These are phyloP conservation scores for Chrysosporium queenslandicum DNA, from an alignment of 2,329 filamentous ascomycete species.

Conservation along the genomic window DNA sequence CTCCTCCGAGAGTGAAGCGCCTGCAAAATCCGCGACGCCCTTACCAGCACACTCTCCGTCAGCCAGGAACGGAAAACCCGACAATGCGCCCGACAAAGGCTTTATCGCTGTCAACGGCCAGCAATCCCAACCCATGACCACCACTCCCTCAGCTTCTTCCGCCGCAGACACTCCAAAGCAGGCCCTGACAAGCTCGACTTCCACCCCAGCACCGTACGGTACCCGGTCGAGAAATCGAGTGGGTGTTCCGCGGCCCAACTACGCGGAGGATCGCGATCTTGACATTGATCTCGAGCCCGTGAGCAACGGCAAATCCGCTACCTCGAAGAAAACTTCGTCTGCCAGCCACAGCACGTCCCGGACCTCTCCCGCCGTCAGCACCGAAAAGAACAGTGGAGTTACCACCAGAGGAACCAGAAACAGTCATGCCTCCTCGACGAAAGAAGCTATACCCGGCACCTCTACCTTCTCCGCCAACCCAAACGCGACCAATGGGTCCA, in stretches of 20 bases:
- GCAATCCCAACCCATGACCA: slow-evolving; percentile 37
- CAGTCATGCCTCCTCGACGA: slow-evolving; percentile 26
- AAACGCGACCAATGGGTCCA: slow-evolving; percentile 44
- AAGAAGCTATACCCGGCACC: slow-evolving; percentile 47
- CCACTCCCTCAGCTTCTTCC: slow-evolving; percentile 34
- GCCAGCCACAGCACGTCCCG: slow-evolving; percentile 23
- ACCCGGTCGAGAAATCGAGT: slow-evolving; percentile 87
- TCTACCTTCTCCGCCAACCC: slow-evolving; percentile 48
- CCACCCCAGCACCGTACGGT: slow-evolving; percentile 63
- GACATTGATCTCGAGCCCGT: slow-evolving; percentile 74
- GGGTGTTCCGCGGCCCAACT: slow-evolving; percentile 67
- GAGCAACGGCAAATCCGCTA: slow-evolving; percentile 23
- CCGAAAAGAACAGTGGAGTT: slow-evolving; percentile 32
- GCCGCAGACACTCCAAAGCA: slow-evolving; percentile 22
- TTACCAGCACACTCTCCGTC: slow-evolving; percentile 11
- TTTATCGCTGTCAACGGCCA: slow-evolving; percentile 27
- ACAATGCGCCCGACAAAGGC: slow-evolving; percentile 17
- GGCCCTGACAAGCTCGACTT: slow-evolving; percentile 28
- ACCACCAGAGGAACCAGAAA: slow-evolving; percentile 34
- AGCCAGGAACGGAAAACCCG: slow-evolving; percentile 3
- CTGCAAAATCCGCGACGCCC: slow-evolving; percentile 18
- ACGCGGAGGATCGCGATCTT: slow-evolving; percentile 85
- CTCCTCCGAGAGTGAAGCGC: slow-evolving; percentile 16
- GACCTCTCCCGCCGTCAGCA: slow-evolving; percentile 27
- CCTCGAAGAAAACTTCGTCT: slow-evolving; percentile 26